Evolutionary conservation across 2,329 filamentous ascomycete species (phyloP).

Genomic region (Verticillium longisporum): DNA sequence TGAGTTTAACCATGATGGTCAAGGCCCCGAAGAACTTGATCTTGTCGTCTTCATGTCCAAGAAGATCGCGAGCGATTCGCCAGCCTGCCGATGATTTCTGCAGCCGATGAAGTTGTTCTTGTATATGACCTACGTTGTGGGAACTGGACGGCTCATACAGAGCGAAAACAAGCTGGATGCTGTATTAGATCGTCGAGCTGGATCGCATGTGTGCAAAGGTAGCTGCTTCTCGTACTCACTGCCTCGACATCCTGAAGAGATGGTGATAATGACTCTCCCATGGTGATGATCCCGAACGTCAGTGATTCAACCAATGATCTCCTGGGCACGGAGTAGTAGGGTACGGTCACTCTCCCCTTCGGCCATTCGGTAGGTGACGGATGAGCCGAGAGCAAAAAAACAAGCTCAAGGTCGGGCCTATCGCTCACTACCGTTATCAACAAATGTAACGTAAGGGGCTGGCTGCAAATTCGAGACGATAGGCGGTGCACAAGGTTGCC

Average conservation of each 20-base stretch:
- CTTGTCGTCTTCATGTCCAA: slow-evolving; percentile 62
- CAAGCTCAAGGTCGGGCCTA: too few species aligned
- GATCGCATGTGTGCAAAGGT: neutral
- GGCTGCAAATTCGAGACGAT: too few species aligned
- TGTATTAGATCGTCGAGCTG: neutral
- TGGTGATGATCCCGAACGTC: neutral
- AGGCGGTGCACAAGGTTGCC: too few species aligned
- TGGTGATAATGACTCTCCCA: slow-evolving; percentile 6
- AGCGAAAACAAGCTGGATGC: slow-evolving; percentile 37
- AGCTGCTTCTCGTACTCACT: slow-evolving; percentile 2
- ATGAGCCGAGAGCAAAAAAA: neutral
- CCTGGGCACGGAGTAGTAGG: neutral
- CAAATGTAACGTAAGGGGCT: too few species aligned
- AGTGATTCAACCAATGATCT: neutral
- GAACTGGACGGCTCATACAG: slow-evolving; percentile 47
- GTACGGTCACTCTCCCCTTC: neutral
- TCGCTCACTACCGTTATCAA: too few species aligned
- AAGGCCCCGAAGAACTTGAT: slow-evolving; percentile 89
- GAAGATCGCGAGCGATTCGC: slow-evolving; percentile 72
- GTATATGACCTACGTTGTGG: slow-evolving; percentile 42
- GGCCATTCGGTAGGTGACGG: neutral
- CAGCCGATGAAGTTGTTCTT: slow-evolving; percentile 70
- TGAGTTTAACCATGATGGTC: slow-evolving; percentile 90
- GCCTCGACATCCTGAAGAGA: slow-evolving; percentile 7
- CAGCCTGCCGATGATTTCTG: slow-evolving; percentile 79